Percentiles rank a stretch among this genome's conserved stretches.
phyloP scores from a whole-genome alignment of 2,329 filamentous ascomycete genomes.

The Atkinsonella texensis region DNA sequence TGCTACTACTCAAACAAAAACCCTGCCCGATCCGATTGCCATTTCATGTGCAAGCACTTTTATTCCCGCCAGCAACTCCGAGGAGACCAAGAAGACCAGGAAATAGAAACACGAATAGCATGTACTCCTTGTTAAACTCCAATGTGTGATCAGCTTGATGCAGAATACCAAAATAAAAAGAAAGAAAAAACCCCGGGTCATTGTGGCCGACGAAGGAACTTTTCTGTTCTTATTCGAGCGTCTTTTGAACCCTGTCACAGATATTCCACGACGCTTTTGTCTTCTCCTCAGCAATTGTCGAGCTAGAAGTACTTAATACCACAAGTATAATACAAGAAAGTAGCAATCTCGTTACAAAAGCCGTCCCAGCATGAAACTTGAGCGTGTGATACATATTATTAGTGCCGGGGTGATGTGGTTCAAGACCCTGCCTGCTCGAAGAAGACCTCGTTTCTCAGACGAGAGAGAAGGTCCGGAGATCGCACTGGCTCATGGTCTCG shows the following conservation, averaged over 20 bases:
- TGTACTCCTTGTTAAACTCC: background rate
- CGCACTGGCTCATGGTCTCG: constrained; percentile 18
- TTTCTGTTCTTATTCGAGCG: too few relatives aligned
- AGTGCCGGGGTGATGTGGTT: background rate
- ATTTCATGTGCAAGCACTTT: background rate
- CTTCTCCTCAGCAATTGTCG: background rate
- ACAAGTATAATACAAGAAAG: constrained; percentile 1
- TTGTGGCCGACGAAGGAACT: too few relatives aligned
- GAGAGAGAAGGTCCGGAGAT: constrained; percentile 18
- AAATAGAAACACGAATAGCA: background rate
- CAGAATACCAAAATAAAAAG: background rate
- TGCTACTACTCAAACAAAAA: background rate
- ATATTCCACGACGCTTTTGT: background rate
- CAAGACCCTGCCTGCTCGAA: constrained; percentile 9
- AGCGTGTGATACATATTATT: background rate
- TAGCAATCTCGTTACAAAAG: background rate
- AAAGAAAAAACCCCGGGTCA: background rate
- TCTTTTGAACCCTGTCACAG: too few relatives aligned
- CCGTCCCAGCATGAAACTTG: background rate
- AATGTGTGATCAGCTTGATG: background rate
- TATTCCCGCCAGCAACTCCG: background rate
- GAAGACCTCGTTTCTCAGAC: constrained; percentile 23
- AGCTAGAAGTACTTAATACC: background rate
- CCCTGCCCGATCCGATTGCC: too few relatives aligned
- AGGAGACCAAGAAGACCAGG: background rate